Evolutionary conservation across 768 basidiomycete genomes (phyloP).

Genomic region (Auricularia sp.): DNA sequence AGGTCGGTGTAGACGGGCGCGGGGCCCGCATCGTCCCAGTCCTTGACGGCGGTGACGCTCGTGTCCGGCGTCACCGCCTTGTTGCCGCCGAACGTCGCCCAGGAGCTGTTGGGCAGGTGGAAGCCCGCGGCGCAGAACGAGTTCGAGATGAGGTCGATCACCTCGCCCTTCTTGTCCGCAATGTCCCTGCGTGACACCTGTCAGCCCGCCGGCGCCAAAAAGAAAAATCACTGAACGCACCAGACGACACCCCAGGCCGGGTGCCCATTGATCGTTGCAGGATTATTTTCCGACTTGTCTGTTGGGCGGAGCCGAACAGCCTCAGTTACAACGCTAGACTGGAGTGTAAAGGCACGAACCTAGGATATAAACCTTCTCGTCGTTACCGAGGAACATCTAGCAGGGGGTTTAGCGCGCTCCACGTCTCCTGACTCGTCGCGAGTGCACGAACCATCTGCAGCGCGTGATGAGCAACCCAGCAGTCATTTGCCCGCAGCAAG

Average conservation of each 20-base stretch:
- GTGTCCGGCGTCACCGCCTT: conserved; percentile 55
- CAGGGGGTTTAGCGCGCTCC: background rate
- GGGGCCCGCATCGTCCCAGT: conserved; percentile 33
- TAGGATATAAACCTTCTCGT: conserved; percentile 77
- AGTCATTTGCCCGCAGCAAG: too few relatives aligned
- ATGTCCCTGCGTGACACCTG: conserved; percentile 40
- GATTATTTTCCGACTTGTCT: conserved; percentile 81
- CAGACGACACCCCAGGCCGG: conserved; percentile 68
- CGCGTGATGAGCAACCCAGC: background rate
- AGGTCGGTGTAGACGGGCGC: conserved; percentile 68
- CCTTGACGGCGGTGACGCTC: conserved; percentile 40
- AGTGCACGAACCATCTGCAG: background rate
- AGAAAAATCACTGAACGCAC: conserved; percentile 21
- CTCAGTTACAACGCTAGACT: too few relatives aligned
- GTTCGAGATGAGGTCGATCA: conserved; percentile 68
- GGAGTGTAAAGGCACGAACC: background rate
- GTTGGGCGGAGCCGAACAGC: conserved; percentile 5
- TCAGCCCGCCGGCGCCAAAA: background rate
- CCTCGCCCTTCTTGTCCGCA: conserved; percentile 39
- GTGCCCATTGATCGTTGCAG: conserved; percentile 52
- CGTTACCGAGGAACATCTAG: conserved; percentile 72
- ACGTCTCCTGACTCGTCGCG: background rate
- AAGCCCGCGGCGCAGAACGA: conserved; percentile 75
- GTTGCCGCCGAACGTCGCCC: conserved; percentile 67
- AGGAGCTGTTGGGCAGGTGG: conserved; percentile 75